Evolutionary conservation across 495 filamentous ascomycete genomes (phyloP).

Genomic region (Talaromyces ruber): DNA sequence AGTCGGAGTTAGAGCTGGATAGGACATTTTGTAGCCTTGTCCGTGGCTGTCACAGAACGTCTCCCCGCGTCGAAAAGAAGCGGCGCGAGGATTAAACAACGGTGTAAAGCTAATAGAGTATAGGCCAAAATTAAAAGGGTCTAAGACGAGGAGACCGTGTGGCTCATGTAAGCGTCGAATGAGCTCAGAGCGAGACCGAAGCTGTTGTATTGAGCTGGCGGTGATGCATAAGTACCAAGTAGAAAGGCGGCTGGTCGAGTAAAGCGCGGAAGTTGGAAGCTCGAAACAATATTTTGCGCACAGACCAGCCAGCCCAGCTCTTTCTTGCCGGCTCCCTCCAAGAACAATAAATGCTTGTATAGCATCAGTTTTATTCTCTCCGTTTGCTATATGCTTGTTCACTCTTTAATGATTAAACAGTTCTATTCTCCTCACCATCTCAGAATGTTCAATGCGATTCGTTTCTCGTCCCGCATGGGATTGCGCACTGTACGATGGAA

Average conservation of each 20-base stretch:
- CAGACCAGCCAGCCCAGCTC: background rate
- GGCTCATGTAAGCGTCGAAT: background rate
- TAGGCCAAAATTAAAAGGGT: background rate
- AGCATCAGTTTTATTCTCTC: background rate
- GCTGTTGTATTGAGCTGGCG: background rate
- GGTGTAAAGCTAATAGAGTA: background rate
- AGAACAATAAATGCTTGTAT: too few species aligned
- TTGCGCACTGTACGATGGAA: slow-evolving; percentile 30
- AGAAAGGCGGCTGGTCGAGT: background rate
- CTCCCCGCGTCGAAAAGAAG: slow-evolving; percentile 5
- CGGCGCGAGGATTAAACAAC: background rate
- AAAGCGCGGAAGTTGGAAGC: background rate
- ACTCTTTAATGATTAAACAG: slow-evolving; percentile 10
- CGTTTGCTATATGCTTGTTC: background rate
- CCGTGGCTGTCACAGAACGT: slow-evolving; percentile 13
- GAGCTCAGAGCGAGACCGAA: background rate
- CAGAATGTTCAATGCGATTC: slow-evolving; percentile 21
- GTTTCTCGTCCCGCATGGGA: slow-evolving; percentile 18
- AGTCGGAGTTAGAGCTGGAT: slow-evolving; percentile 54
- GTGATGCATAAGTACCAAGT: background rate
- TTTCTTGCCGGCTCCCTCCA: background rate
- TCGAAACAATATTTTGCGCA: slow-evolving; percentile 4
- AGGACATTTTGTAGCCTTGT: slow-evolving; percentile 43
- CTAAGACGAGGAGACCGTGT: background rate
- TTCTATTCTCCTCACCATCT: background rate